A percentile compares a stretch with the other conserved stretches of the same genome.
phyloP scores from a whole-genome alignment of 108 stramenopile species.

The Seminavis robusta region DNA sequence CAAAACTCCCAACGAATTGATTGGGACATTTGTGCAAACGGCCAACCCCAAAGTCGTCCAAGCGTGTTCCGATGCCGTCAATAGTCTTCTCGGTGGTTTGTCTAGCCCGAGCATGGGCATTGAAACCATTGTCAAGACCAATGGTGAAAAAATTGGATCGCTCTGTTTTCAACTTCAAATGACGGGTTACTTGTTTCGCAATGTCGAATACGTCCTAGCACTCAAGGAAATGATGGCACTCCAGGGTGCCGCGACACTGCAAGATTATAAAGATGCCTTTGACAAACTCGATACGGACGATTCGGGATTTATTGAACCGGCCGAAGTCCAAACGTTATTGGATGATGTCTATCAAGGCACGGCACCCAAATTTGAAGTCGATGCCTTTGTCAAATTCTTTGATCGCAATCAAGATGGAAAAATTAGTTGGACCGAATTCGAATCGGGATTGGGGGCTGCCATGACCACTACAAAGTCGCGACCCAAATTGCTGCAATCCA shows the following conservation, averaged over 20 bases:
- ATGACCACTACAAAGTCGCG: slow-evolving; percentile 12
- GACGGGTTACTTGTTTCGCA: slow-evolving; percentile 91
- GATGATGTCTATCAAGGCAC: slow-evolving; percentile 60
- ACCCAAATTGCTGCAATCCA: no score
- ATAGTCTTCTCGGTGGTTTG: slow-evolving; percentile 70
- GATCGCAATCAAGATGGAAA: slow-evolving; percentile 83
- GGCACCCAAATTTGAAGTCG: slow-evolving; percentile 66
- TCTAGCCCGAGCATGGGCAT: slow-evolving; percentile 63
- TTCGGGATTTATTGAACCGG: slow-evolving; percentile 70
- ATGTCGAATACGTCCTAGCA: slow-evolving; percentile 90
- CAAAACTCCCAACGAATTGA: slow-evolving; percentile 69
- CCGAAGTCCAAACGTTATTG: slow-evolving; percentile 63
- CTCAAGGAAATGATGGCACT: slow-evolving; percentile 75
- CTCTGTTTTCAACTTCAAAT: slow-evolving; percentile 87
- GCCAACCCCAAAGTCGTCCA: slow-evolving; percentile 78
- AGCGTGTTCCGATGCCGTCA: slow-evolving; percentile 79
- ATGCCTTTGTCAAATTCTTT: slow-evolving; percentile 82
- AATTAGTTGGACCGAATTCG: slow-evolving; percentile 84
- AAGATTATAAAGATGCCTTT: slow-evolving; percentile 84
- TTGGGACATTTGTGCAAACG: slow-evolving; percentile 60
- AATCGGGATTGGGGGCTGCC: slow-evolving; percentile 62
- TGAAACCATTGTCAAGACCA: slow-evolving; percentile 66
- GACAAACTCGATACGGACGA: slow-evolving; percentile 63
- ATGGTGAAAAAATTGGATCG: slow-evolving; percentile 73
- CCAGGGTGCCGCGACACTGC: slow-evolving; percentile 45